A percentile compares a stretch with the other conserved stretches of the same genome.
Evolutionary conservation across 768 basidiomycete species (phyloP).

Genomic region (Basidioascus undulatus): DNA sequence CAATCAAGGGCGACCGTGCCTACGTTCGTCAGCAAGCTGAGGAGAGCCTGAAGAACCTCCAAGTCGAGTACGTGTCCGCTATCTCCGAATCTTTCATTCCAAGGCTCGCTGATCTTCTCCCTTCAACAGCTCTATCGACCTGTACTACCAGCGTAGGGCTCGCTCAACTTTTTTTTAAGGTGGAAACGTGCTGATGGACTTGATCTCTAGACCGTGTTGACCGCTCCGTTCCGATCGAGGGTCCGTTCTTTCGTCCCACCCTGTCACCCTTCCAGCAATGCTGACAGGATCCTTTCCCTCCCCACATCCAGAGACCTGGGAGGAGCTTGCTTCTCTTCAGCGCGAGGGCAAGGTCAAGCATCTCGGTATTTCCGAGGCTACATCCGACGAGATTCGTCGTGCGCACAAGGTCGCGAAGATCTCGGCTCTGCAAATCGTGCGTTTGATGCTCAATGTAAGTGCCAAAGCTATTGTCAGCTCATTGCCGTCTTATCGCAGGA

Average conservation of each 20-base stretch:
- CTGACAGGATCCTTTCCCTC: too few species aligned
- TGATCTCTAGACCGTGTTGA: too few species aligned
- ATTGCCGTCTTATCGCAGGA: background rate
- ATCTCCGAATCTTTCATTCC: background rate
- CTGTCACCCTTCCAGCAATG: too few species aligned
- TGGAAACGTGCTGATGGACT: too few species aligned
- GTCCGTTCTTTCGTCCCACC: too few species aligned
- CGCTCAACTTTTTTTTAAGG: too few species aligned
- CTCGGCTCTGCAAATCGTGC: background rate
- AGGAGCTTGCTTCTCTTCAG: background rate
- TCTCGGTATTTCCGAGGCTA: background rate
- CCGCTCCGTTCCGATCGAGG: background rate
- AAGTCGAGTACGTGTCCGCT: background rate
- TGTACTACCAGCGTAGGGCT: constrained; percentile 2
- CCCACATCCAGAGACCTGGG: background rate
- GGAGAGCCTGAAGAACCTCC: background rate
- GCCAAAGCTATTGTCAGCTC: too few species aligned
- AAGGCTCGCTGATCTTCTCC: background rate
- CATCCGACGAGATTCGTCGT: background rate
- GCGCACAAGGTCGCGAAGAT: background rate
- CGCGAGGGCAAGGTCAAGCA: background rate
- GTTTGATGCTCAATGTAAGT: too few species aligned
- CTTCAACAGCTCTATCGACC: background rate
- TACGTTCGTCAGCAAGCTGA: background rate
- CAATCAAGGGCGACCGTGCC: background rate